Percentiles rank a stretch among this genome's conserved stretches.
Conservation (phyloP, 441 rosid species). For the Populus hybrid region DNA sequence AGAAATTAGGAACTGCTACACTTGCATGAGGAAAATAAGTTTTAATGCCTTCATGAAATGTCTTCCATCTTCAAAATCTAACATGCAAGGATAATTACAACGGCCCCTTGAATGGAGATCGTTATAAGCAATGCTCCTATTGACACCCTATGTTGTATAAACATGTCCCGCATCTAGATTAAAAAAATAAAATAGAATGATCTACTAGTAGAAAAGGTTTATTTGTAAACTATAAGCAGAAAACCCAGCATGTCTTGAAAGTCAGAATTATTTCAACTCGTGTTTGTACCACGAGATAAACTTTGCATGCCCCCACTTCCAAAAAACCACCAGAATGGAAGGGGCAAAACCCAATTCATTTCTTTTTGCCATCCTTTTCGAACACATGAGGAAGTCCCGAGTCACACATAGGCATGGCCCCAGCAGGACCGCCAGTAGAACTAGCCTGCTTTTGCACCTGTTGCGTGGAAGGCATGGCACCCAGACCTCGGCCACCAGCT, state of each 20-base stretch:
- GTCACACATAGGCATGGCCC: conserved; percentile 34
- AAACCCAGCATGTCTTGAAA: conserved; percentile 7
- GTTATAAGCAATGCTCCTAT: background rate
- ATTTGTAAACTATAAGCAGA: background rate
- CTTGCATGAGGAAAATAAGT: background rate
- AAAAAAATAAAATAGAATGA: background rate
- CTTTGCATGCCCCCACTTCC: background rate
- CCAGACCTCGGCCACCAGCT: conserved; percentile 5
- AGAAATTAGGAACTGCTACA: background rate
- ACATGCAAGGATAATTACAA: background rate
- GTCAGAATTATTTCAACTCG: conserved; percentile 4
- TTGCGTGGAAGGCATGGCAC: conserved; percentile 19
- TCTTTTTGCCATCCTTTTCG: conserved; percentile 25
- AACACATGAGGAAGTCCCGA: conserved; percentile 30
- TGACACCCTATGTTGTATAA: background rate
- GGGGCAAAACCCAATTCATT: conserved; percentile 9
- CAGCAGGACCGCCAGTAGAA: conserved; percentile 18
- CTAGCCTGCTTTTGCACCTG: conserved; percentile 31
- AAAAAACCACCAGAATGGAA: background rate
- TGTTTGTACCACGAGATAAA: background rate
- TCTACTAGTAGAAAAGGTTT: background rate
- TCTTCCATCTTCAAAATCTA: background rate
- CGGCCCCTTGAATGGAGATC: background rate
- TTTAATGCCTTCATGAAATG: background rate
- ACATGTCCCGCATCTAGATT: background rate